Base-by-base conservation (phyloP, 2,329 filamentous ascomycete species). In the Cadophora luteo-olivacea region DNA sequence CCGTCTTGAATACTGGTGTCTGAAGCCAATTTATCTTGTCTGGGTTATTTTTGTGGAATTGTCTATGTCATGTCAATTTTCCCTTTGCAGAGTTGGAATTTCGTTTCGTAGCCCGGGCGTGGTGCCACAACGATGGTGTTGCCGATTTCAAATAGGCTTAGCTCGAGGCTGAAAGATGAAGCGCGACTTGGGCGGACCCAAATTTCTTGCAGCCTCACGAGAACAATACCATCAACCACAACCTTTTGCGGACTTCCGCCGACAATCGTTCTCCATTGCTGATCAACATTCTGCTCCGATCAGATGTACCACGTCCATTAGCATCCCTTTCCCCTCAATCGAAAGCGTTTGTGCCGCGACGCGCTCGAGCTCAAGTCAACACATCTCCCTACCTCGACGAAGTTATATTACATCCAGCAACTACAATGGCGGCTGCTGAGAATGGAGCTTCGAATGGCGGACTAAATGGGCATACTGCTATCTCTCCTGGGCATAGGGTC, bases 391-490 rank as follows among this genome's bases (percentile, higher is more conserved):
- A 36, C 14, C 49, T 49, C 11, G 24, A 62, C 41, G 5, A 29
- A 52, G 49, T 29, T 41, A 33, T 49, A 54, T 7, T 63, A 52
- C 22, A 33, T 36, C 19, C 25, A 25, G 41, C n/a, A 65, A 54
- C 54, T 58, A 58, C 54, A 76, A 69, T 78, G 76, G 72, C 76
- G 41, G 61, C 75, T 48, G 65, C 65, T 33, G 71, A 61, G 33
- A 75, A 75, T 61, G 73, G 72, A n/a, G 70, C 73, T 60, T 29
- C 60, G 3, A 75, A 77, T 72, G 72, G 74, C 5, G 74, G 71
- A 25, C 57, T 73, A 36, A 77, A 77, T 68, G 74, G 76, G 19
- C 65, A 72, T 65, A 70, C 70, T 41, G 66, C 61, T 4, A 45
- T 55, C 29, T 70, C 73, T 45, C 68, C 67, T 57, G 73, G 69